Evolutionary conservation across 768 basidiomycete species (phyloP).

Genomic region (Dacryopinax primogenitus): DNA sequence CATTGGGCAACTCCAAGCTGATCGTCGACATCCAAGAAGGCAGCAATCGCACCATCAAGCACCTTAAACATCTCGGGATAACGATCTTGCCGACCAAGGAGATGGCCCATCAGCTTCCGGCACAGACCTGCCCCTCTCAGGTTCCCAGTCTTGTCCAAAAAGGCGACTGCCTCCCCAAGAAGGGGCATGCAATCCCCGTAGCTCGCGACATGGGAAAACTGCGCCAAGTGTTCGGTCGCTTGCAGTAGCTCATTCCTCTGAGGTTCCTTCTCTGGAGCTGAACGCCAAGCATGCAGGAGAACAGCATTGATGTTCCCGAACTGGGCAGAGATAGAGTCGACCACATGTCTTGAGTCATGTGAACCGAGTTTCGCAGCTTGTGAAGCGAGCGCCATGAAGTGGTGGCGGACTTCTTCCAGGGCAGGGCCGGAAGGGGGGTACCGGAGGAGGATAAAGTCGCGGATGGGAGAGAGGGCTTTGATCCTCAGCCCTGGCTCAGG

Average conservation of each 20-base stretch:
- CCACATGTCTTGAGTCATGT: not conserved
- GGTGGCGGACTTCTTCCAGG: not conserved
- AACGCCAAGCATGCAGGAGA: not conserved
- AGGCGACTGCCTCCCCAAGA: not conserved
- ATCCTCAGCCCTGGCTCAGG: not conserved
- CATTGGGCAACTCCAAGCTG: not conserved
- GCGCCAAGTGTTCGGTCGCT: not conserved
- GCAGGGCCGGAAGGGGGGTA: not conserved
- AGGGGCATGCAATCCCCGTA: not conserved
- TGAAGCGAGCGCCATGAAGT: not conserved
- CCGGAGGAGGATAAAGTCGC: not conserved
- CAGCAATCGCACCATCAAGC: not conserved
- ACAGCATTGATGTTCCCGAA: not conserved
- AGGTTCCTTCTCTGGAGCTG: not conserved
- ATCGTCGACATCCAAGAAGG: not conserved
- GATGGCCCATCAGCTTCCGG: not conserved
- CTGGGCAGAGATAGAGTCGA: not conserved
- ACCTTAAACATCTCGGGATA: not conserved
- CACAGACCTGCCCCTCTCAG: not conserved
- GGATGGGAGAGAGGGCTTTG: not conserved
- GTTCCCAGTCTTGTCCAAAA: not conserved
- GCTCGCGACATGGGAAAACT: not conserved
- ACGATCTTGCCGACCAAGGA: not conserved
- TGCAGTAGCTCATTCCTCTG: not conserved
- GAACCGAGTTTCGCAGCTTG: not conserved